Evolutionary conservation across 805 yeast species (phyloP).

Genomic region (Lachancea sp.): DNA sequence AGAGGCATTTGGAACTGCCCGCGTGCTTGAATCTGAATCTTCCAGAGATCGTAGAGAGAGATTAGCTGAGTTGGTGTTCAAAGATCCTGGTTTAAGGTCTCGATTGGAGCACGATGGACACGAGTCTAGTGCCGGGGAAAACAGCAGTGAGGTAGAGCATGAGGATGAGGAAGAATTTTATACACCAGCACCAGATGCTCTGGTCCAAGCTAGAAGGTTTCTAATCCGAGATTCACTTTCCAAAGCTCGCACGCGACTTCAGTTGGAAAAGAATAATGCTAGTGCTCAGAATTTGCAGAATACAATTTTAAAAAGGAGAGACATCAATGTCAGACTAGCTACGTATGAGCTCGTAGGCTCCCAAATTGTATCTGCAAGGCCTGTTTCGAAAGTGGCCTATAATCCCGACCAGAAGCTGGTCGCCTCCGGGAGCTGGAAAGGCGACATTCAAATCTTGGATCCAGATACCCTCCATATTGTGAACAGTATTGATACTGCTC

Average conservation of each 20-base stretch:
- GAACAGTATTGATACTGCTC: conserved; percentile 15
- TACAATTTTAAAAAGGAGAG: conserved; percentile 43
- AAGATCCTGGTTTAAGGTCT: conserved; percentile 25
- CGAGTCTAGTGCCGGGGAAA: conserved; percentile 28
- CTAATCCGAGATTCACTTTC: conserved; percentile 49
- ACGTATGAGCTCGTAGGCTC: conserved; percentile 51
- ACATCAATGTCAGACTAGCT: conserved; percentile 31
- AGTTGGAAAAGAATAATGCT: conserved; percentile 29
- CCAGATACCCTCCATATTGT: conserved; percentile 33
- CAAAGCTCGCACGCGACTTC: conserved; percentile 40
- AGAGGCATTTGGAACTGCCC: conserved; percentile 49
- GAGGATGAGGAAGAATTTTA: conserved; percentile 70
- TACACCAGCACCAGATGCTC: conserved; percentile 63
- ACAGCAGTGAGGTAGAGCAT: conserved; percentile 51
- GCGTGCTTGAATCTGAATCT: conserved; percentile 52
- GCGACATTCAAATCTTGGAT: conserved; percentile 50
- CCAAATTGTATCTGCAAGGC: conserved; percentile 63
- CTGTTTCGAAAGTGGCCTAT: conserved; percentile 53
- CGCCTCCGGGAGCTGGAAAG: conserved; percentile 83
- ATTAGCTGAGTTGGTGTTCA: conserved; percentile 40
- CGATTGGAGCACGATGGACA: conserved; percentile 10
- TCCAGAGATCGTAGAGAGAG: conserved; percentile 55
- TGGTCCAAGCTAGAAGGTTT: conserved; percentile 45
- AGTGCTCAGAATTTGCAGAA: conserved; percentile 35
- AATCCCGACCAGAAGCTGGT: conserved; percentile 36